Evolutionary conservation across 2,329 filamentous ascomycete genomes (phyloP).

Genomic region (Nigrospora sphaerica): DNA sequence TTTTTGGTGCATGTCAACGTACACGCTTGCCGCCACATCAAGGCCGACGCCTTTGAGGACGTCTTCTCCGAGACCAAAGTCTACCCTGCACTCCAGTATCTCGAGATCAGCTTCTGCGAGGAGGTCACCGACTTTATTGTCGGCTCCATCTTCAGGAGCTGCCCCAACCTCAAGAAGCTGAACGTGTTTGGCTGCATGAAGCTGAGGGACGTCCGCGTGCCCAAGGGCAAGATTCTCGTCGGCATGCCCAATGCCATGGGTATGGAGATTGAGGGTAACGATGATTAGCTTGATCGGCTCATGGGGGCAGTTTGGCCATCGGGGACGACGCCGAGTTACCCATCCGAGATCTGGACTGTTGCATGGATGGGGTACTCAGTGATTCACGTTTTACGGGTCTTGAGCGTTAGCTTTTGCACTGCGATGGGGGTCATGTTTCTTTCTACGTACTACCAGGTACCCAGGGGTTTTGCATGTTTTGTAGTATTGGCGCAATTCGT

Average conservation of each 20-base stretch:
- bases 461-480: too few relatives aligned
- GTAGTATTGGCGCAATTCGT: too few relatives aligned
- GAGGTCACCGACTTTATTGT: conserved; percentile 59
- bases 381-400: too few relatives aligned
- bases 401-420: too few relatives aligned
- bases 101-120: conserved; percentile 75
- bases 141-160: conserved; percentile 55
- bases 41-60: conserved; percentile 61
- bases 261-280: conserved; percentile 33
- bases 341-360: too few relatives aligned
- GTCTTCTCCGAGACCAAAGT: conserved; percentile 55
- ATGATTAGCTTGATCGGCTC: conserved; percentile 2
- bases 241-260: conserved; percentile 34
- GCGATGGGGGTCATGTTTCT: too few relatives aligned
- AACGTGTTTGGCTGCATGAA: conserved; percentile 62
- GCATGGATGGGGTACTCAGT: too few relatives aligned
- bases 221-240: conserved; percentile 32
- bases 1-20: conserved; percentile 64
- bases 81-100: conserved; percentile 62
- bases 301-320: too few relatives aligned
- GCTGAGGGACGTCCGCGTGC: conserved; percentile 30
- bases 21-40: conserved; percentile 79
- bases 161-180: conserved; percentile 51
- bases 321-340: too few relatives aligned
- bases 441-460: too few relatives aligned